phyloP scores from a whole-genome alignment of 371 early-diverging fungal species.

The Capillidium heterosporum region DNA sequence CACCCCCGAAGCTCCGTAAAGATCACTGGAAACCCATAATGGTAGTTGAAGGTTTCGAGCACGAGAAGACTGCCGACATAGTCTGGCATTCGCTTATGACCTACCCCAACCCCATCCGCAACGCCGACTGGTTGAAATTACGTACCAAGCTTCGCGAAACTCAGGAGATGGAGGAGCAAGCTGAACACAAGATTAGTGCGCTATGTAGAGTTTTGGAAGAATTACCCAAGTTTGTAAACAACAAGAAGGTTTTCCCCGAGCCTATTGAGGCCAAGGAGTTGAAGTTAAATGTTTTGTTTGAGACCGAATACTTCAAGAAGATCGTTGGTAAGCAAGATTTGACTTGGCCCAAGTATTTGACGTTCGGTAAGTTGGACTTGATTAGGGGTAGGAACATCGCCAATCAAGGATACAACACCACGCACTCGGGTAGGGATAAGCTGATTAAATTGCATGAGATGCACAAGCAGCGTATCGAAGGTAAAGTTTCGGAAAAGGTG shows the following conservation, averaged over 20 bases:
- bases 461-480: neutral
- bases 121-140: neutral
- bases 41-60: neutral
- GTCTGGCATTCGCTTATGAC: slow-evolving; percentile 3
- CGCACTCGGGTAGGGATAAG: neutral
- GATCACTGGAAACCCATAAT: slow-evolving; percentile 6
- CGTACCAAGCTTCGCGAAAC: neutral
- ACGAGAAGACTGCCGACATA: slow-evolving; percentile 2
- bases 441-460: neutral
- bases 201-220: slow-evolving; percentile 1
- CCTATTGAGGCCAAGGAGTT: neutral
- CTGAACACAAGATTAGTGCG: slow-evolving; percentile 4
- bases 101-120: neutral
- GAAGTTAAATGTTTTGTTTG: neutral
- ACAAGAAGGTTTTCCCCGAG: neutral
- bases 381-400: slow-evolving; percentile 1
- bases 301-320: neutral
- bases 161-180: neutral
- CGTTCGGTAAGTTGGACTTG: neutral
- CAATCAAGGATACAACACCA: neutral
- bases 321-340: neutral
- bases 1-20: neutral
- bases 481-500: neutral
- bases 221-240: neutral
- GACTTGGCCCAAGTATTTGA: slow-evolving; percentile 1